Conservation (phyloP, 2,329 filamentous ascomycete species). For the Diaporthe sp. region DNA sequence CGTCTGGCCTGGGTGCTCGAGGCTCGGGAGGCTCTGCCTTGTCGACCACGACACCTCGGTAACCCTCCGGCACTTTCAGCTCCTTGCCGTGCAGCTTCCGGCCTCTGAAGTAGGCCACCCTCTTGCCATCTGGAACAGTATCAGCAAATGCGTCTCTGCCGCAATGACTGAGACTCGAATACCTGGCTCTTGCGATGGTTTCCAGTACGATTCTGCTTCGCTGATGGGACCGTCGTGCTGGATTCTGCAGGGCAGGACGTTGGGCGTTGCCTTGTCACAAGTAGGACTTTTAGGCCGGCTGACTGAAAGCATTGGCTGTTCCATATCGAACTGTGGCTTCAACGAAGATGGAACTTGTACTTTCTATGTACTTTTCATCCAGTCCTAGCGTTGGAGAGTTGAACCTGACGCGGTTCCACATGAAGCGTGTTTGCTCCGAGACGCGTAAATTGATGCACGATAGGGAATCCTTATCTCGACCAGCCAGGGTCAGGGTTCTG, state of each 20-base stretch:
- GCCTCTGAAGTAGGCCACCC: constrained; percentile 81
- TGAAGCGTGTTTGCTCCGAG: constrained; percentile 1
- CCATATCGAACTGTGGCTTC: constrained; percentile 50
- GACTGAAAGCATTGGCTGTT: constrained; percentile 59
- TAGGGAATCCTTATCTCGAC: constrained; percentile 39
- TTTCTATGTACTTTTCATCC: background rate
- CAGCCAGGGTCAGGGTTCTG: background rate
- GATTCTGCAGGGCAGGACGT: constrained; percentile 86
- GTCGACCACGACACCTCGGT: constrained; percentile 74
- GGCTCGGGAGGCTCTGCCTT: constrained; percentile 56
- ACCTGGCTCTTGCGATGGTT: constrained; percentile 58
- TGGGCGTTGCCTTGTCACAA: constrained; percentile 65
- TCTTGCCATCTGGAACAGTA: constrained; percentile 60
- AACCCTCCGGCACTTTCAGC: constrained; percentile 78
- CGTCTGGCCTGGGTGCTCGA: constrained; percentile 48
- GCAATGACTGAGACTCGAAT: background rate
- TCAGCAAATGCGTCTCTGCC: constrained; percentile 34
- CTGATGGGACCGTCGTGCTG: constrained; percentile 82
- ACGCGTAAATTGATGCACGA: constrained; percentile 39
- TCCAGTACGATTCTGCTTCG: constrained; percentile 78
- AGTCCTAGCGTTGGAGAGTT: background rate
- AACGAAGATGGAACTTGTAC: background rate
- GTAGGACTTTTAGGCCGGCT: constrained; percentile 45
- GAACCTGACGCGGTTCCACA: constrained; percentile 6
- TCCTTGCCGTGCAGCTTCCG: constrained; percentile 80